Base-by-base conservation (phyloP, 371 early-diverging fungal species). In the Mortierella sp. region DNA sequence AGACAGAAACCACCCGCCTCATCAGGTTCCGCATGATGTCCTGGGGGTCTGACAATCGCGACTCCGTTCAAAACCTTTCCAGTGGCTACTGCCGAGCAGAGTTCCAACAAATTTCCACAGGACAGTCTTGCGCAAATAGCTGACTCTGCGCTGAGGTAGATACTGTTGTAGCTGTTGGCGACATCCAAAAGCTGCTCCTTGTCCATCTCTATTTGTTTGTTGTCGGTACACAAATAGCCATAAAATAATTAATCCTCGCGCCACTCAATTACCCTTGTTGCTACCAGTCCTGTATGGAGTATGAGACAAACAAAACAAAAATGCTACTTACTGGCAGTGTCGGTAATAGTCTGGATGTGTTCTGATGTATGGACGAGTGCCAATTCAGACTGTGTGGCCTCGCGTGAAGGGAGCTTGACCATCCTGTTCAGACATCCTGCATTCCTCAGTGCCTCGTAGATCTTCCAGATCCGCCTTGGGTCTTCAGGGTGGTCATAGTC, bases 1-100 rank as follows among this genome's bases (percentile, higher is more conserved):
- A 98, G 50, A 76, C 97, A 98, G 65, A 97, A 98, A 0, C 98
- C 98, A 92, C 90, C 94, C 26, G 91, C 89, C 24, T 87, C 79
- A 61, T 93, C 89, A 0, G 79, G 69, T 72, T 95, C 95, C 0
- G 98, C 96, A 85, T 97, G 98, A 85, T 98, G 98, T 4, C 97
- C 97, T 16, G 96, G 96, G 16, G 95, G 96, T 74, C 97, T 87
- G 55, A 97, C 91, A 55, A 96, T 91, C 2, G 97, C 97, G 77
- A 98, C 88, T 1, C 95, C 97, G 79, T 95, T 95, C 22, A 86
- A 76, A 10, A 96, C 87, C 45, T 86, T 77, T 39, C 93, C 91
- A 0, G 53, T 71, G 13, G 90, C 90, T 0, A 98, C 94, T 13
- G 92, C 92, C 26, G 89, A 86, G 66, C 94, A 91, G 4, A 94